Evolutionary conservation across 225 moss, liverwort and hornwort genomes (phyloP).

Genomic region (Physcomitrellopsis africana): DNA sequence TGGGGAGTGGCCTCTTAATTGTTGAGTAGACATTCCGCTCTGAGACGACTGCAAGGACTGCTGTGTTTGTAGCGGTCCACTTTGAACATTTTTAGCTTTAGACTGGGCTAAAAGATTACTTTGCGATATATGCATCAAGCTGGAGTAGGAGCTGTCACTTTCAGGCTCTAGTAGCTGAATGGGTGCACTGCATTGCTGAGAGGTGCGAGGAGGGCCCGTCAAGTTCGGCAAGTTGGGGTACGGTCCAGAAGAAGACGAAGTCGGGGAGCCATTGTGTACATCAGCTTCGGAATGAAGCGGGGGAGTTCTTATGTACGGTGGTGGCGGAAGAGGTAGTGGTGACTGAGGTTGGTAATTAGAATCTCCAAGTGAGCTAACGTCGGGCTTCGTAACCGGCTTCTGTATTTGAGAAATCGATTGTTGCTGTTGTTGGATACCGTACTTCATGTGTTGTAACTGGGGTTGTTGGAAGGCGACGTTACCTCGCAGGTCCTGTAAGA

Average conservation of each 20-base stretch:
- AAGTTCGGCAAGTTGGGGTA: conserved; percentile 51
- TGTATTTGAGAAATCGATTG: conserved; percentile 30
- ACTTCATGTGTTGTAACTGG: conserved; percentile 51
- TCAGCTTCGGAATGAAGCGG: conserved; percentile 59
- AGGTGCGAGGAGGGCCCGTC: conserved; percentile 33
- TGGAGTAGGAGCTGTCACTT: conserved; percentile 55
- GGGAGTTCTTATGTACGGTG: conserved; percentile 60
- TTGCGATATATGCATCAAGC: conserved; percentile 53
- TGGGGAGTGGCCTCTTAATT: conserved; percentile 39
- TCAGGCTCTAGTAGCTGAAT: conserved; percentile 47
- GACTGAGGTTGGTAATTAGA: conserved; percentile 44
- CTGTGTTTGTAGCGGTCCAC: conserved; percentile 24
- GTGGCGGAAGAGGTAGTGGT: conserved; percentile 43
- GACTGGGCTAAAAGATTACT: conserved; percentile 37
- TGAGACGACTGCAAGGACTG: conserved; percentile 28
- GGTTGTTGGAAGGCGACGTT: conserved; percentile 49
- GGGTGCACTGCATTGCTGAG: conserved; percentile 36
- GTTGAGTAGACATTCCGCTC: conserved; percentile 28
- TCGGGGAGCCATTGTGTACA: conserved; percentile 55
- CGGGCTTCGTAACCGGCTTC: conserved; percentile 39
- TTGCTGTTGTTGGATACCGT: conserved; percentile 43
- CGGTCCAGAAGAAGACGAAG: conserved; percentile 70
- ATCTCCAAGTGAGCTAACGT: conserved; percentile 33
- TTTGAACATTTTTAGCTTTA: conserved; percentile 22
- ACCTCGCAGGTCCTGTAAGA: conserved; percentile 54